Conservation (phyloP, 306 rosid genomes). For the Corylus heterophylla region DNA sequence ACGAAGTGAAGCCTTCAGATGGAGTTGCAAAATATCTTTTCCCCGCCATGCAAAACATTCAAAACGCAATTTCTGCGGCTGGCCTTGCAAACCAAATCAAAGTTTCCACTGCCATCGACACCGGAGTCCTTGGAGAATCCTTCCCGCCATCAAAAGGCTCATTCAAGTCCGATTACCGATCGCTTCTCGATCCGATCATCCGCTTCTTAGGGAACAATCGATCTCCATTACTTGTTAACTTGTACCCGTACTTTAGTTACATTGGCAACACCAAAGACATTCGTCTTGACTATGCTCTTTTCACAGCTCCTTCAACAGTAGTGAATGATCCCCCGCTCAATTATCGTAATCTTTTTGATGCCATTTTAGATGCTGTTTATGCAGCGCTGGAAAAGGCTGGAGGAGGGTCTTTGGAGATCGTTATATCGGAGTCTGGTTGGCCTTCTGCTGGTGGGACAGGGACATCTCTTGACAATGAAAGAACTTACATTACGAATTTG, state of each 20-base stretch:
- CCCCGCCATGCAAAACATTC: constrained; percentile 51
- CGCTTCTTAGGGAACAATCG: constrained; percentile 23
- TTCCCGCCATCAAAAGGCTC: constrained; percentile 50
- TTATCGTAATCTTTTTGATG: constrained; percentile 47
- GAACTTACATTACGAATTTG: constrained; percentile 42
- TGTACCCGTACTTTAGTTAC: constrained; percentile 44
- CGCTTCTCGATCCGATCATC: constrained; percentile 32
- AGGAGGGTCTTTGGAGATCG: constrained; percentile 33
- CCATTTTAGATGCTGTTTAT: constrained; percentile 38
- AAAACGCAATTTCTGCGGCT: constrained; percentile 32
- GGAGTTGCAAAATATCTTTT: constrained; percentile 23
- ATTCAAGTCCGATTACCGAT: constrained; percentile 8
- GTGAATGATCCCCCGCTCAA: constrained; percentile 35
- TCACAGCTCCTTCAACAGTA: constrained; percentile 22
- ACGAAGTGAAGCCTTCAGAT: constrained; percentile 37
- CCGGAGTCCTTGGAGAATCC: constrained; percentile 28
- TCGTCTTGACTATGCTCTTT: constrained; percentile 41
- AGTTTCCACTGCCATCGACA: constrained; percentile 42
- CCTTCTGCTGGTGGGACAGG: constrained; percentile 46
- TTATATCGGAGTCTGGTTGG: constrained; percentile 58
- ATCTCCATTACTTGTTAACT: constrained; percentile 44
- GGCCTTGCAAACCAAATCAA: constrained; percentile 34
- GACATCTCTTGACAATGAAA: constrained; percentile 41
- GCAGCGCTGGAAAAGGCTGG: constrained; percentile 47
- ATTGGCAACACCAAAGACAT: not conserved